phyloP scores from a whole-genome alignment of 768 basidiomycete species.

The Nevesoporus exiguus region DNA sequence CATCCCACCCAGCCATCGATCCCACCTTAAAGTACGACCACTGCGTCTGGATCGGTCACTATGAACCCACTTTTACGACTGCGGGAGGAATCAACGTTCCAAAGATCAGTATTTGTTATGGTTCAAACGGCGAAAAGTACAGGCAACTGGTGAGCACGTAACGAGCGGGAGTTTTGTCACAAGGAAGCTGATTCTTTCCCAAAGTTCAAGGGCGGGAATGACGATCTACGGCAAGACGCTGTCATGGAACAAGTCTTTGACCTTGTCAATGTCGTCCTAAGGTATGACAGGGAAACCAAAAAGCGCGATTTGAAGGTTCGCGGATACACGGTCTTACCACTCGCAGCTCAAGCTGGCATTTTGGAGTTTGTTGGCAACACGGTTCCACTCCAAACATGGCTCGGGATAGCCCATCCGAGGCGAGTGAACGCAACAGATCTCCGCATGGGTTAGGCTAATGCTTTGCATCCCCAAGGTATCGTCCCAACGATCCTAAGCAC shows the following conservation, averaged over 20 bases:
- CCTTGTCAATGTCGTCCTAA: conserved; percentile 77
- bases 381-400: conserved; percentile 57
- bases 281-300: conserved; percentile 69
- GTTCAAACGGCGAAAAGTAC: conserved; percentile 60
- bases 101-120: conserved; percentile 73
- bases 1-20: conserved; percentile 66
- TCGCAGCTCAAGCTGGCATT: conserved; percentile 76
- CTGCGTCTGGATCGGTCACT: conserved; percentile 67
- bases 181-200: conserved; percentile 2
- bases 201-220: conserved; percentile 89
- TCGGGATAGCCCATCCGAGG: conserved; percentile 59
- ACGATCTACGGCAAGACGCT: conserved; percentile 95
- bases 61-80: conserved; percentile 51
- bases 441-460: not conserved
- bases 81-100: conserved; percentile 83
- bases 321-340: conserved; percentile 86
- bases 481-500: conserved; percentile 49
- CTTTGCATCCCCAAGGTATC: conserved; percentile 49
- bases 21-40: conserved; percentile 61
- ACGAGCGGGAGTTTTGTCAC: not conserved
- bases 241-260: conserved; percentile 99
- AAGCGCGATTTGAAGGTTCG: conserved; percentile 71
- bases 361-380: conserved; percentile 91
- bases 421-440: conserved; percentile 29
- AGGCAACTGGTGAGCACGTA: conserved; percentile 68